Evolutionary conservation across 2,329 filamentous ascomycete genomes (phyloP).

Genomic region (Fusarium fracticaudum): DNA sequence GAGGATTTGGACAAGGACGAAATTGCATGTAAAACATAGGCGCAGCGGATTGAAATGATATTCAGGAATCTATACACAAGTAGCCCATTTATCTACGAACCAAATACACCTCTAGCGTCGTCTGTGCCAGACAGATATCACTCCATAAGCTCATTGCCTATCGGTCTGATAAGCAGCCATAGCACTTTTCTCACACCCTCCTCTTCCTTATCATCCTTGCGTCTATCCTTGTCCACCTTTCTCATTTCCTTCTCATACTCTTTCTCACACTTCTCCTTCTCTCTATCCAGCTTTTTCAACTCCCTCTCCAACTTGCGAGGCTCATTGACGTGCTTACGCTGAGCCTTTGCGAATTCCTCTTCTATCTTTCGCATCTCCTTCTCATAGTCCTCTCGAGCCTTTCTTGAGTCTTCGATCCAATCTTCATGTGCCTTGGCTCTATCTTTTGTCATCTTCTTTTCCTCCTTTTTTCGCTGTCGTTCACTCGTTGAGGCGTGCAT

Average conservation of each 20-base stretch:
- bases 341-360: neutral
- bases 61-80: neutral
- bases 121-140: neutral
- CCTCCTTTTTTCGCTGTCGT: neutral
- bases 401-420: neutral
- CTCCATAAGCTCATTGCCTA: neutral
- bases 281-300: neutral
- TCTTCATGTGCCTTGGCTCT: neutral
- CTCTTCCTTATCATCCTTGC: neutral
- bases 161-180: neutral
- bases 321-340: neutral
- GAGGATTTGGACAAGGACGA: rapidly evolving
- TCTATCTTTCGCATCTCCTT: neutral
- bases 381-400: neutral
- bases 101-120: no score
- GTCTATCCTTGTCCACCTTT: neutral
- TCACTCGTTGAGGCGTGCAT: neutral
- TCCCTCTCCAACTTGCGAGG: neutral
- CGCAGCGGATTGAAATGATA: neutral
- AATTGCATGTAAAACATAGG: neutral
- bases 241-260: neutral
- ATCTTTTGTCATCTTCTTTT: neutral
- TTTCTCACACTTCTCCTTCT: neutral
- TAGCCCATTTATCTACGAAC: rapidly evolving
- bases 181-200: neutral